phyloP scores from a whole-genome alignment of 257 asterid species.

The Capsicum pubescens region DNA sequence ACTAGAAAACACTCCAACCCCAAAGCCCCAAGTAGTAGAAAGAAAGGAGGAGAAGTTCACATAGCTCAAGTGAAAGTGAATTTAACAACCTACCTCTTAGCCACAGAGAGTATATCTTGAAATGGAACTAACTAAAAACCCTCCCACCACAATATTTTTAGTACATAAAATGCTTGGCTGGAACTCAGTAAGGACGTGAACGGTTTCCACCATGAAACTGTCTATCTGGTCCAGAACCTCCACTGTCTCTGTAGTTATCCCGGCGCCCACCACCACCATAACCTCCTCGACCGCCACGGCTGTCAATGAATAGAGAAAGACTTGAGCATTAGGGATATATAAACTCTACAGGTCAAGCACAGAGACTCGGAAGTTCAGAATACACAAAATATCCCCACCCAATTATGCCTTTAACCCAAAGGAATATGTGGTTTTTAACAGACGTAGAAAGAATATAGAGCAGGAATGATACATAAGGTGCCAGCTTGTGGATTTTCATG shows the following conservation, averaged over 20 bases:
- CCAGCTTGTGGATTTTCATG: not conserved
- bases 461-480: not conserved
- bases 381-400: not conserved
- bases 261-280: slow-evolving; percentile 69
- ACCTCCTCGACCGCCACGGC: slow-evolving; percentile 95
- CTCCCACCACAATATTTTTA: slow-evolving; percentile 71
- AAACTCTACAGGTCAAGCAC: not conserved
- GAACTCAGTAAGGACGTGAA: slow-evolving; percentile 83
- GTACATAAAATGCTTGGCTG: slow-evolving; percentile 62
- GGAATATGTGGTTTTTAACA: not conserved
- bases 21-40: slow-evolving; percentile 46
- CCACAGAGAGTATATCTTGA: slow-evolving; percentile 76
- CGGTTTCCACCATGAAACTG: slow-evolving; percentile 91
- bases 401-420: not conserved
- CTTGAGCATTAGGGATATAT: not conserved
- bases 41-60: slow-evolving; percentile 53
- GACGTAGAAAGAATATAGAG: not conserved
- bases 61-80: slow-evolving; percentile 49
- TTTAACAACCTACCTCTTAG: slow-evolving; percentile 87
- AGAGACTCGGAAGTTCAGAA: not conserved
- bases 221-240: slow-evolving; percentile 96
- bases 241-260: slow-evolving; percentile 84
- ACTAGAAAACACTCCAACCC: slow-evolving; percentile 47
- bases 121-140: slow-evolving; percentile 63
- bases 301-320: slow-evolving; percentile 25